phyloP scores from a whole-genome alignment of 805 yeast species.

The Isabelozyma heimii region DNA sequence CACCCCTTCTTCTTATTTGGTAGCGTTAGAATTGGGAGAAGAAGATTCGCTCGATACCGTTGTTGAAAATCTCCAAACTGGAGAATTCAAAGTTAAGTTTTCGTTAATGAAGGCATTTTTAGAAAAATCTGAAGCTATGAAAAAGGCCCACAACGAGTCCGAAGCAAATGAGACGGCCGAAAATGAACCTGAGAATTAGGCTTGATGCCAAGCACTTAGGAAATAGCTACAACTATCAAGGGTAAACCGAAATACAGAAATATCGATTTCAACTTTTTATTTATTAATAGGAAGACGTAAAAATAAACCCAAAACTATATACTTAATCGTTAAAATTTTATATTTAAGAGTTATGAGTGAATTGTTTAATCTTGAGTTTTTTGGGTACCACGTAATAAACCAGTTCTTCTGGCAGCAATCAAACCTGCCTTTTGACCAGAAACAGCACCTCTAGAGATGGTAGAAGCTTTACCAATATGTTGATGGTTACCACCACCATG shows the following conservation, averaged over 20 bases:
- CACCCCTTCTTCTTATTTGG: neutral
- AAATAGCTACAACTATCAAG: neutral
- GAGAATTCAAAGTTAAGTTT: neutral
- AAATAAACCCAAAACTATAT: constrained; percentile 4
- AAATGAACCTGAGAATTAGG: neutral
- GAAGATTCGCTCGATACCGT: neutral
- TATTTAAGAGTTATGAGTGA: constrained; percentile 8
- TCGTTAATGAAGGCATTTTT: neutral
- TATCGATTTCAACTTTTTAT: constrained; percentile 1
- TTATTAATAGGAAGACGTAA: constrained; percentile 4
- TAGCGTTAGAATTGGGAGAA: neutral
- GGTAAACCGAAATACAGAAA: neutral
- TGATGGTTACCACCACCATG: constrained; percentile 96
- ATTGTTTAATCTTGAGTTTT: constrained; percentile 30
- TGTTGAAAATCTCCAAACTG: neutral
- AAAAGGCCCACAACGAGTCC: too few species aligned
- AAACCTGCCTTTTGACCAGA: constrained; percentile 41
- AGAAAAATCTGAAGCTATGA: neutral
- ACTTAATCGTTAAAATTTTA: constrained; percentile 12
- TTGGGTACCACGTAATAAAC: constrained; percentile 39
- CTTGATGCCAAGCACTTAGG: neutral
- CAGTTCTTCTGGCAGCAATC: constrained; percentile 40
- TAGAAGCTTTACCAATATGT: constrained; percentile 37
- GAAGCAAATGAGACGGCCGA: neutral
- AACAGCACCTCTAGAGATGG: constrained; percentile 39